phyloP scores from a whole-genome alignment of 2,329 filamentous ascomycete genomes.

The Dactylellina cionopaga region DNA sequence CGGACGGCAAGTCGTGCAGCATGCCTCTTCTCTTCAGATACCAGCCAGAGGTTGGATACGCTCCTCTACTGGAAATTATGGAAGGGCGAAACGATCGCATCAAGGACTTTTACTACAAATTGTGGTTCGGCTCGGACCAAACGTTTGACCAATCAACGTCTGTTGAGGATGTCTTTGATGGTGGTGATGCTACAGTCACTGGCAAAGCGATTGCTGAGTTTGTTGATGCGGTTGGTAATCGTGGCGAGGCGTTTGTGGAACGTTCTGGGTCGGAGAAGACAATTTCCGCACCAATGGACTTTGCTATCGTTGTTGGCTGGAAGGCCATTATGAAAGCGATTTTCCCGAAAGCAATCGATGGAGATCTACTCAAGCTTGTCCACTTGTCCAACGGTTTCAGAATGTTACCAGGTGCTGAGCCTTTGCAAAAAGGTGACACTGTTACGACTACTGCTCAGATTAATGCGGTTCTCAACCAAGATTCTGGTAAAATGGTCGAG shows the following conservation, averaged over 20 bases:
- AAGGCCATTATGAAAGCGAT: conserved; percentile 99
- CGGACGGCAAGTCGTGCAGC: conserved; percentile 81
- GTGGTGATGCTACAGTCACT: conserved; percentile 85
- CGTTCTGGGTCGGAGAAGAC: conserved; percentile 80
- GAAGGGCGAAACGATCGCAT: conserved; percentile 94
- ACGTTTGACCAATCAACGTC: conserved; percentile 82
- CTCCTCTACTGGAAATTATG: conserved; percentile 98
- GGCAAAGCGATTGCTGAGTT: conserved; percentile 97
- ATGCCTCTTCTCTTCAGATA: conserved; percentile 90
- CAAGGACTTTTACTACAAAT: conserved; percentile 98
- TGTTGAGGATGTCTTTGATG: conserved; percentile 88
- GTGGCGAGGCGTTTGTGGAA: conserved; percentile 95
- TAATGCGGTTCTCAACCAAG: conserved; percentile 97
- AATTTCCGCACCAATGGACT: conserved; percentile 97
- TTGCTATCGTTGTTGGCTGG: conserved; percentile 97
- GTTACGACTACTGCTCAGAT: conserved; percentile 93
- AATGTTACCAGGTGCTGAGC: conserved; percentile 95
- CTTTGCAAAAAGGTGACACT: conserved; percentile 92
- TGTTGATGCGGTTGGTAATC: conserved; percentile 98
- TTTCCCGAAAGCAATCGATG: conserved; percentile 95
- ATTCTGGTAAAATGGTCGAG: conserved; percentile 99
- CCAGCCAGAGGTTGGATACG: conserved; percentile 93
- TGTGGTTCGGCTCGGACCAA: conserved; percentile 90
- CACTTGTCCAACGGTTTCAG: conserved; percentile 97
- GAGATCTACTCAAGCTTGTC: conserved; percentile 93